Conservation (phyloP, 208 protist genomes). For the Acanthamoeba royreba region DNA sequence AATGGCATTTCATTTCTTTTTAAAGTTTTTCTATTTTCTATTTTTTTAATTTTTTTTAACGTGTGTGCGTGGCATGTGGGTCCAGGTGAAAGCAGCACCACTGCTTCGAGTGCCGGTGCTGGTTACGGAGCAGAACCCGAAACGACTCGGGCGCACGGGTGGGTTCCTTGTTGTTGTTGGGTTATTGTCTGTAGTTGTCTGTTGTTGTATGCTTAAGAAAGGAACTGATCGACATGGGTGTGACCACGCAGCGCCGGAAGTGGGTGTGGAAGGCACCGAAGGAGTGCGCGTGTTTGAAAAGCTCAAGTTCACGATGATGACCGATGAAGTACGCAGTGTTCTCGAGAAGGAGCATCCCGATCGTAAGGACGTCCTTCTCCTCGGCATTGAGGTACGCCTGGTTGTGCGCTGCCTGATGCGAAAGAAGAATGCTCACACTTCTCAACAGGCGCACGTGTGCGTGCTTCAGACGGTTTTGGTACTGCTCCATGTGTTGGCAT, state of each 20-base stretch:
- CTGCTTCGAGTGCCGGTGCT: background rate
- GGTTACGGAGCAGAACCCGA: conserved; percentile 26
- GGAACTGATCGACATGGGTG: no score
- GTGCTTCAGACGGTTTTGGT: conserved; percentile 14
- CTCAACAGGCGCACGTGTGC: background rate
- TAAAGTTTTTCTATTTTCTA: no score
- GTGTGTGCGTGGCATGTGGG: background rate
- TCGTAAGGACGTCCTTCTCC: background rate
- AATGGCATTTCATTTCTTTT: no score
- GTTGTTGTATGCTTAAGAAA: no score
- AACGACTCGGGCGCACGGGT: background rate
- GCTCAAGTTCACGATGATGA: conserved; percentile 30
- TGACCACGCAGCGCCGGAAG: background rate
- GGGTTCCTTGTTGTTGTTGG: background rate
- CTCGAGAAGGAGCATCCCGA: background rate
- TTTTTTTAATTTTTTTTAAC: no score
- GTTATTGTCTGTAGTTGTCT: background rate
- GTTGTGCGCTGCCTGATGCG: background rate
- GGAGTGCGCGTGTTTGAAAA: conserved; percentile 2
- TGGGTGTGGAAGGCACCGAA: background rate
- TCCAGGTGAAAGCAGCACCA: background rate
- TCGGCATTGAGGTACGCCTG: background rate
- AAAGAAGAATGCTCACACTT: background rate
- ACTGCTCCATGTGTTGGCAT: background rate
- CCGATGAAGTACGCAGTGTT: background rate